Percentiles rank a stretch among this genome's conserved stretches.
These are phyloP conservation scores for Serendipita sp. DNA, from an alignment of 768 basidiomycete species.

Conservation along the genomic window DNA sequence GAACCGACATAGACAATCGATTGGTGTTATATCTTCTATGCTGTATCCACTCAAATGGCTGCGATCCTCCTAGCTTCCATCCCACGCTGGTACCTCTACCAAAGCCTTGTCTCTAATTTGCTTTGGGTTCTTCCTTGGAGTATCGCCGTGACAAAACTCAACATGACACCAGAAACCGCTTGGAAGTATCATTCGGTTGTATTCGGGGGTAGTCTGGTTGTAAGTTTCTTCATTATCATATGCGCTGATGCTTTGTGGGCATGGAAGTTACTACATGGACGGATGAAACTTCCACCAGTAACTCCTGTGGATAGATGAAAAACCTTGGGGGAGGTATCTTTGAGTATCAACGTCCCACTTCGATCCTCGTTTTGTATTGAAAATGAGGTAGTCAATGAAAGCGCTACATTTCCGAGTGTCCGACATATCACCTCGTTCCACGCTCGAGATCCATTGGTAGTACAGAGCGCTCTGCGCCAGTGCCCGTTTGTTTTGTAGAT, in stretches of 20 bases:
- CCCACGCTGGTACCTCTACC: slow-evolving; percentile 13
- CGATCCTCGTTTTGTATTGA: too few relatives aligned
- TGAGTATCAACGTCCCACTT: too few relatives aligned
- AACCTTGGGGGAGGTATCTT: too few relatives aligned
- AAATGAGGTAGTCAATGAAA: too few relatives aligned
- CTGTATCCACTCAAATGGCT: slow-evolving; percentile 13
- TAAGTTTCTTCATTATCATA: slow-evolving; percentile 9
- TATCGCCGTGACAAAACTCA: slow-evolving; percentile 6
- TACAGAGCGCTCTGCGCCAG: too few relatives aligned
- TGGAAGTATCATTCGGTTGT: slow-evolving; percentile 14
- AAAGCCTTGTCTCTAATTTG: slow-evolving; percentile 12
- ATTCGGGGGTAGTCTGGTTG: slow-evolving; percentile 13
- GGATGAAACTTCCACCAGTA: background rate
- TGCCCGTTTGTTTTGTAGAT: too few relatives aligned
- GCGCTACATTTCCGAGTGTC: too few relatives aligned
- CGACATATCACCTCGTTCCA: too few relatives aligned
- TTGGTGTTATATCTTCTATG: slow-evolving; percentile 15
- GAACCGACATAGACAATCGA: background rate
- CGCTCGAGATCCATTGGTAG: too few relatives aligned
- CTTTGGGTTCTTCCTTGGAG: slow-evolving; percentile 15
- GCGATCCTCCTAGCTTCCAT: slow-evolving; percentile 14
- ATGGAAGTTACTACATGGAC: background rate
- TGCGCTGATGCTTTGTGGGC: background rate
- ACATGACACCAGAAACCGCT: slow-evolving; percentile 6
- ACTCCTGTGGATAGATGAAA: background rate